Evolutionary conservation across 2,329 filamentous ascomycete species (phyloP).

Genomic region (Alternaria atra): DNA sequence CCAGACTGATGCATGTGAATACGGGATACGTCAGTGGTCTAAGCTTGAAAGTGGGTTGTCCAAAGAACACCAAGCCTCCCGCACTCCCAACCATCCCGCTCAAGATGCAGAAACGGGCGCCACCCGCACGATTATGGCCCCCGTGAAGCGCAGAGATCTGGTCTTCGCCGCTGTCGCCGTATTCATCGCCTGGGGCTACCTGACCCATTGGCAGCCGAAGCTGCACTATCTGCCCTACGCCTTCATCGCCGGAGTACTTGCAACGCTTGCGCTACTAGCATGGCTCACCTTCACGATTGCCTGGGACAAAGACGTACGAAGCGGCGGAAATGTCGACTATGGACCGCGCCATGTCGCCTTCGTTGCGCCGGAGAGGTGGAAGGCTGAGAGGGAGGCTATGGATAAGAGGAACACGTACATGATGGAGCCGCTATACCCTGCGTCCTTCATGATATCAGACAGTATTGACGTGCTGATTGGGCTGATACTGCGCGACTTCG

Average conservation of each 20-base stretch:
- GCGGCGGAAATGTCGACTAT: conserved; percentile 53
- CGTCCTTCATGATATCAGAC: conserved; percentile 79
- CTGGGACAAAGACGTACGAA: conserved; percentile 54
- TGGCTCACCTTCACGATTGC: conserved; percentile 70
- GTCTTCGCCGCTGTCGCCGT: conserved; percentile 71
- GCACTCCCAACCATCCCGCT: conserved; percentile 23
- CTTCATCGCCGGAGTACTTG: conserved; percentile 73
- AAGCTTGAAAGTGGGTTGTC: conserved; percentile 27
- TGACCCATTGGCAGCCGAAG: conserved; percentile 81
- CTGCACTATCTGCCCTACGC: conserved; percentile 88
- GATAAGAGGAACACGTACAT: conserved; percentile 73
- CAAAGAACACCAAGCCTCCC: conserved; percentile 27
- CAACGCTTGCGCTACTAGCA: conserved; percentile 63
- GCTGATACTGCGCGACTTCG: conserved; percentile 81
- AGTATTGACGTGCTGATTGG: conserved; percentile 82
- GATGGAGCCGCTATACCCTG: conserved; percentile 73
- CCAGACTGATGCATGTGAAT: conserved; percentile 4
- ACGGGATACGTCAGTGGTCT: conserved; percentile 29
- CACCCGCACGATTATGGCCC: conserved; percentile 69
- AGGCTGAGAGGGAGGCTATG: conserved; percentile 72
- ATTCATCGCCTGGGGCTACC: conserved; percentile 89
- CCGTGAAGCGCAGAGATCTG: conserved; percentile 75
- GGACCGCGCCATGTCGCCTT: conserved; percentile 63
- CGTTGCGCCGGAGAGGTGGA: conserved; percentile 71
- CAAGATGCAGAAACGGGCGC: conserved; percentile 51